A percentile compares a stretch with the other conserved stretches of the same genome.
Conservation (phyloP, 257 asterid genomes). For the Catharanthus roseus region DNA sequence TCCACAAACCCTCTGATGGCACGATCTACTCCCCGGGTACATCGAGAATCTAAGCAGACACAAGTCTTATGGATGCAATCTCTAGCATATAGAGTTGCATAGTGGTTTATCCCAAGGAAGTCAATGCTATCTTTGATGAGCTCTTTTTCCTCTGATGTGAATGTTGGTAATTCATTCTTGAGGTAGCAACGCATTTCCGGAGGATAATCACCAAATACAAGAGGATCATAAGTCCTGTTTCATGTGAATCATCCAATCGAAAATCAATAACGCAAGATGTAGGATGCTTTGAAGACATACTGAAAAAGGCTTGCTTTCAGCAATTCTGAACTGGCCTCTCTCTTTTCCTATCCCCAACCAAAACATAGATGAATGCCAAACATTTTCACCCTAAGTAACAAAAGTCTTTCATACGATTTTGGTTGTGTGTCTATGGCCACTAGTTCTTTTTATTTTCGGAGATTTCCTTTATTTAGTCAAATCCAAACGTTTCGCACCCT, state of each 20-base stretch:
- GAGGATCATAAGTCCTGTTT: slow-evolving; percentile 61
- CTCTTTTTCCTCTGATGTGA: slow-evolving; percentile 46
- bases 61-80: slow-evolving; percentile 62
- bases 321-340: too few species aligned
- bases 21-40: slow-evolving; percentile 39
- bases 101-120: slow-evolving; percentile 77
- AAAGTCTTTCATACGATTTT: too few species aligned
- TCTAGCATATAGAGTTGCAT: slow-evolving; percentile 53
- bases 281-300: background rate
- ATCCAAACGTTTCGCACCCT: too few species aligned
- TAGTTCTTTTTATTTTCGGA: too few species aligned
- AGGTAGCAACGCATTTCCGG: slow-evolving; percentile 53
- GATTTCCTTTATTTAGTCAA: too few species aligned
- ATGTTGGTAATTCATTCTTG: slow-evolving; percentile 43
- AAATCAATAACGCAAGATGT: background rate
- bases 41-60: slow-evolving; percentile 33
- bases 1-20: slow-evolving; percentile 51
- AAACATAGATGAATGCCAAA: too few species aligned
- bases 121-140: slow-evolving; percentile 58
- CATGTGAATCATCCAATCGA: background rate
- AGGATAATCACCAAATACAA: slow-evolving; percentile 74
- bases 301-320: background rate
- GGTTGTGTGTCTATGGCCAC: too few species aligned
- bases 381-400: too few species aligned
- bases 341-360: too few species aligned